Evolutionary conservation across 495 filamentous ascomycete genomes (phyloP), one percentile per base, ranked within the genome.

Genomic region (Penicillium tannophilum): DNA sequence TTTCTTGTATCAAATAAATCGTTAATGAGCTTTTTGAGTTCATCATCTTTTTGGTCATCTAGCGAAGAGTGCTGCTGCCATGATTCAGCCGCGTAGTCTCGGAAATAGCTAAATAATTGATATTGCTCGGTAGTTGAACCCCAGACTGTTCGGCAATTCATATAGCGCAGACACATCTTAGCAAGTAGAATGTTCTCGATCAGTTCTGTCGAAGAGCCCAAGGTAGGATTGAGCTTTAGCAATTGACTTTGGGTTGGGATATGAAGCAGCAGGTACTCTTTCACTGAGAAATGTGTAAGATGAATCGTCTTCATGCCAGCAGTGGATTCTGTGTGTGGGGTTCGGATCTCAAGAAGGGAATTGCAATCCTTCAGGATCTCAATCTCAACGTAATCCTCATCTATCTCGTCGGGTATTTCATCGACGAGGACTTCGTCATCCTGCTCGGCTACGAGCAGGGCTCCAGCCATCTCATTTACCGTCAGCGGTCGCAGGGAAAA

Each of bases 231-330:
- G 33, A 36, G n/a, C 30, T 31, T 35, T 9, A 57, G 19, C 19
- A 31, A 0, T 24, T n/a, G 7, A 3, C 31, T 28, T 6, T 16
- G 33, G 3, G 17, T 23, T 11, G 46, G 31, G 6, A 51, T 28
- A 20, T 43, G 26, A 6, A 12, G 8, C 2, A 36, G 45, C 2
- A 57, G 24, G n/a, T 57, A 57, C 33, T 57, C 31, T n/a, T 57
- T 57, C 19, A 57, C 35, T 6, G 55, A 57, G 46, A 57, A 57
- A 33, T 57, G 55, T 17, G 55, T 35, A 19, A 57, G 45, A 17
- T 57, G 46, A 31, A 57, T 23, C 3, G 55, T 51, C 11, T 31
- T 57, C 9, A 57, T 3, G 1, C 35, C 46, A 20, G 36, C 24
- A 28, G 12, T 6, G 12, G 0, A 19, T 11, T 51, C 45, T 9